Evolutionary conservation across 306 rosid genomes (phyloP).

Genomic region (Dalbergia oliveri): DNA sequence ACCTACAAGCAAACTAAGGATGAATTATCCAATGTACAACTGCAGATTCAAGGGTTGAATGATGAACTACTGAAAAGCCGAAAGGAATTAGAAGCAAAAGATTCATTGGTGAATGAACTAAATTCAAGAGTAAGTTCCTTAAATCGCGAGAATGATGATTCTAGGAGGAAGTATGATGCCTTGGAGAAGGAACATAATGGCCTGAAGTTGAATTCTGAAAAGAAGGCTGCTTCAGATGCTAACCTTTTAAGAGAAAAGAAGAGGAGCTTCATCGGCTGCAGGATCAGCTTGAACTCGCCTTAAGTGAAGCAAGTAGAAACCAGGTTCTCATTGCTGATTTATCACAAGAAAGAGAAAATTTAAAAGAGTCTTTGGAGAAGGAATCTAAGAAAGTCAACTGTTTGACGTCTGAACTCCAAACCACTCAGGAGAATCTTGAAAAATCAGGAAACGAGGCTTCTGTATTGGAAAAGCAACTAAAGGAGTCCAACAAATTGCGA

Average conservation of each 20-base stretch:
- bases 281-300: slow-evolving; percentile 61
- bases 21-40: slow-evolving; percentile 55
- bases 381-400: slow-evolving; percentile 56
- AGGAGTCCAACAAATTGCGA: slow-evolving; percentile 52
- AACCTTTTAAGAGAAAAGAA: slow-evolving; percentile 66
- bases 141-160: slow-evolving; percentile 57
- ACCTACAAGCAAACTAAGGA: slow-evolving; percentile 60
- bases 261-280: slow-evolving; percentile 64
- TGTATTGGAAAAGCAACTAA: slow-evolving; percentile 59
- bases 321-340: slow-evolving; percentile 58
- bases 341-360: slow-evolving; percentile 62
- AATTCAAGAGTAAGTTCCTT: slow-evolving; percentile 61
- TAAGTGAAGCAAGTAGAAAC: slow-evolving; percentile 53
- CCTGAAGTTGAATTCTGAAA: slow-evolving; percentile 63
- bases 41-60: slow-evolving; percentile 69
- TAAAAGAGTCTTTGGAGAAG: slow-evolving; percentile 58
- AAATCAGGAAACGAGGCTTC: slow-evolving; percentile 70
- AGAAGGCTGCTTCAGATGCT: slow-evolving; percentile 70
- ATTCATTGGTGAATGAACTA: slow-evolving; percentile 60
- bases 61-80: slow-evolving; percentile 61
- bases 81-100: slow-evolving; percentile 65
- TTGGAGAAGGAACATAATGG: slow-evolving; percentile 58
- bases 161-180: slow-evolving; percentile 54
- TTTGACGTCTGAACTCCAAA: slow-evolving; percentile 67
- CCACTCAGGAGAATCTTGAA: slow-evolving; percentile 60